Base-by-base conservation (phyloP, 1,139 yeast species). In the Pichia norvegensis region DNA sequence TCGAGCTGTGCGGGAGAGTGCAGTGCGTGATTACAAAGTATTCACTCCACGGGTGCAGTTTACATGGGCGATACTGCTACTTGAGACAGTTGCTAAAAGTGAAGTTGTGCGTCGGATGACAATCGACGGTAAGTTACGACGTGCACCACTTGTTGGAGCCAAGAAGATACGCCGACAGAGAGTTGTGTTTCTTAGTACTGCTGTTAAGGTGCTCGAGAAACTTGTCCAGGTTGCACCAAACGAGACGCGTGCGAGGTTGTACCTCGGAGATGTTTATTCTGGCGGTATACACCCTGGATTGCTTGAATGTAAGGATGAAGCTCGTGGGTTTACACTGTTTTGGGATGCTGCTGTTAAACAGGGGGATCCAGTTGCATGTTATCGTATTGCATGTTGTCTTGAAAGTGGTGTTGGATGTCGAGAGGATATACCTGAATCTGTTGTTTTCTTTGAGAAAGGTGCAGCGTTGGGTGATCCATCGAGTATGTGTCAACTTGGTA, bases 401-500 rank as follows among this genome's bases (percentile, higher is more conserved):
- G 90, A 83, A 57, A 68, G 76, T 47, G 85, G 85, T 2, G 75
- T 80, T 37, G 90, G 90, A 3, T 67, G 72, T 29, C 59, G 65
- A 40, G 63, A 64, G 46, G 77, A 73, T 57, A 48, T 62, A 11
- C 69, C 60, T 29, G 67, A 67, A 46, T 80, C 85, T 11, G 63
- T 78, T 31, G 56, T 64, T 11, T 78, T 74, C 67, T 81, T 78
- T 62, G 66, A 69, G 39, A 67, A 67, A 40, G 85, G 86, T 0
- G 85, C 87, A 1, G 64, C 69, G 21, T 62, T 72, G 33, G 81
- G 81, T 10, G 76, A 75, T 52, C 72, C 77, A 5, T 76, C 81
- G 21, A 67, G 76, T 33, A 80, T 81, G 85, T 82, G 80, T 64
- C 80, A 81, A 59, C 63, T 82, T 22, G 90, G 87, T 6, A 74